phyloP scores from a whole-genome alignment of 441 rosid species.

The Populus tomentosa region DNA sequence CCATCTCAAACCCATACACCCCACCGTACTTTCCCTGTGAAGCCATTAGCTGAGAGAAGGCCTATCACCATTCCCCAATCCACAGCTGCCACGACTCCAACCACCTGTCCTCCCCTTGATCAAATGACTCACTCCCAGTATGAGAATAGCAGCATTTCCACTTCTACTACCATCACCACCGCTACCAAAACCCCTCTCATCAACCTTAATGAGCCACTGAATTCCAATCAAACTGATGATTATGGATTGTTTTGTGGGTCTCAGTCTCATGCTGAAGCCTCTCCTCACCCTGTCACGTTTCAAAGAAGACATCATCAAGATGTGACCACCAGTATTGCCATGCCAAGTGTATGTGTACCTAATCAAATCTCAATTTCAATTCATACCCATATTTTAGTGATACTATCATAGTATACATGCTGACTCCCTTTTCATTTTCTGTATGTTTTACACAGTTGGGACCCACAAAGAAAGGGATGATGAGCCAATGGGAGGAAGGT shows the following conservation, averaged over 20 bases:
- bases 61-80: constrained; percentile 25
- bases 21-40: constrained; percentile 39
- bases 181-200: constrained; percentile 17
- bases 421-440: neutral
- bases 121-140: constrained; percentile 2
- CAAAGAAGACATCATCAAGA: constrained; percentile 36
- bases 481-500: constrained; percentile 14
- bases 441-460: constrained; percentile 22
- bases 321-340: constrained; percentile 6
- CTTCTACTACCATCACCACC: neutral
- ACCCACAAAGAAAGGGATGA: constrained; percentile 17
- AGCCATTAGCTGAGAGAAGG: constrained; percentile 53
- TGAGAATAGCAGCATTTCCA: constrained; percentile 12
- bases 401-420: neutral
- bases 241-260: constrained; percentile 6
- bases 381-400: neutral
- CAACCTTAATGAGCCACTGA: constrained; percentile 52
- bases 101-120: constrained; percentile 15
- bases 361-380: neutral
- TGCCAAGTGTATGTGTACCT: neutral
- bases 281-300: constrained; percentile 32
- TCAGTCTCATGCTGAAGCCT: constrained; percentile 20
- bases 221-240: constrained; percentile 22
- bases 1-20: constrained; percentile 12
- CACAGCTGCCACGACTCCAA: constrained; percentile 12